These are phyloP conservation scores for Schizothecium vesticola DNA, from an alignment of 495 filamentous ascomycete species.

Conservation along the genomic window DNA sequence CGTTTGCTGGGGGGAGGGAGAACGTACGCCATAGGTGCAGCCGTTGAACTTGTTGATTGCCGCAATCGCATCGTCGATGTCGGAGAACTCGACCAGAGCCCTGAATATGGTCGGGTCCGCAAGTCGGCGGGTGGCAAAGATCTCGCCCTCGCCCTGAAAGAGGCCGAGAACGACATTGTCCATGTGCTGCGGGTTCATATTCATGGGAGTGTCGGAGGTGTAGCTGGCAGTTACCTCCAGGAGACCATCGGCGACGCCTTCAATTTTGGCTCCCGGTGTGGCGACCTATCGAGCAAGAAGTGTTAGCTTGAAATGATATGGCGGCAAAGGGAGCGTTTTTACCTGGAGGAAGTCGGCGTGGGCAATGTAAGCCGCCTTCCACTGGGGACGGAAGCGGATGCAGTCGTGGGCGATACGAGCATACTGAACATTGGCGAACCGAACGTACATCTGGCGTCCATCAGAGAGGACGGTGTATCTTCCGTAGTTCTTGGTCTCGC, in stretches of 20 bases:
- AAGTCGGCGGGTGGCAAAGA: conserved; percentile 47
- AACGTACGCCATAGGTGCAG: conserved; percentile 44
- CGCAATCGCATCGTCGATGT: conserved; percentile 35
- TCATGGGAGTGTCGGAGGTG: not conserved
- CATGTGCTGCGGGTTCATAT: conserved; percentile 24
- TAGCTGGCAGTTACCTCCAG: not conserved
- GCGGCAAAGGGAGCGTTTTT: not conserved
- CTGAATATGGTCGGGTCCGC: conserved; percentile 28
- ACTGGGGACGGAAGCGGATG: conserved; percentile 41
- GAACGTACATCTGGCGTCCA: conserved; percentile 44
- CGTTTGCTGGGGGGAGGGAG: not conserved
- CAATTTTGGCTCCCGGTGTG: not conserved
- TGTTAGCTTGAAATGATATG: not conserved
- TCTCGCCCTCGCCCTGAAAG: conserved; percentile 48
- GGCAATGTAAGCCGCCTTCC: conserved; percentile 46
- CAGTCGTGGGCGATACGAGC: conserved; percentile 45
- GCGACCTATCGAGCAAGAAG: not conserved
- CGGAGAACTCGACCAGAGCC: conserved; percentile 52
- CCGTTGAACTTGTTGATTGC: conserved; percentile 41
- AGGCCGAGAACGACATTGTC: conserved; percentile 31
- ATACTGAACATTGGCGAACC: conserved; percentile 54
- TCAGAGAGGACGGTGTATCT: not conserved
- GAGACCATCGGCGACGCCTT: not conserved
- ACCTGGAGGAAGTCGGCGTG: conserved; percentile 39
- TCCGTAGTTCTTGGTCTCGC: not conserved